phyloP scores from a whole-genome alignment of 192 early-diverging fungal genomes.

The Backusella morwellensis region DNA sequence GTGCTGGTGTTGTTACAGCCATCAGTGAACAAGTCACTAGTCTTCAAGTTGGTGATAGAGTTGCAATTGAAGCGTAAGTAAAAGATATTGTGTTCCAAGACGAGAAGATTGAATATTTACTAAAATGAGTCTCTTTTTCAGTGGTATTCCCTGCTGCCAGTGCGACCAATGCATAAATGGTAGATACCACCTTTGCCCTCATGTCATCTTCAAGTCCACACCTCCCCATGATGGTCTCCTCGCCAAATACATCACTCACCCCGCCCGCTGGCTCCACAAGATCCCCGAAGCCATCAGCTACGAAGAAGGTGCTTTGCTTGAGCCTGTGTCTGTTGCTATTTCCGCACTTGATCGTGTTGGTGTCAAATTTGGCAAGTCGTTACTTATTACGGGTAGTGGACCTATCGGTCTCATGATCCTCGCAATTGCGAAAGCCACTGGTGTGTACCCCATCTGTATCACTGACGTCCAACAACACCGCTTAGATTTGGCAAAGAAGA shows the following conservation, averaged over 20 bases:
- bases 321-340: conserved; percentile 37
- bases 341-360: conserved; percentile 28
- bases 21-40: conserved; percentile 32
- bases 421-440: conserved; percentile 33
- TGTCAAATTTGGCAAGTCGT: conserved; percentile 22
- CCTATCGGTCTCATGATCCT: conserved; percentile 32
- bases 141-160: conserved; percentile 32
- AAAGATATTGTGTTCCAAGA: neutral
- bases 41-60: conserved; percentile 40
- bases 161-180: conserved; percentile 35
- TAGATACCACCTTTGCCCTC: conserved; percentile 33
- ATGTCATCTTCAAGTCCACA: conserved; percentile 35
- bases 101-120: neutral
- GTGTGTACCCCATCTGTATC: conserved; percentile 25
- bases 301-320: conserved; percentile 37
- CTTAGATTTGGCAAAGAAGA: conserved; percentile 28
- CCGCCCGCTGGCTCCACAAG: conserved; percentile 27
- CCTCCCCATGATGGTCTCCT: conserved; percentile 29
- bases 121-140: neutral
- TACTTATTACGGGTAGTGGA: conserved; percentile 35
- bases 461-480: conserved; percentile 25
- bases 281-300: conserved; percentile 14
- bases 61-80: conserved; percentile 39
- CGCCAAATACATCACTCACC: conserved; percentile 33
- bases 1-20: conserved; percentile 35